phyloP scores from a whole-genome alignment of 179 eudicot genomes.

The Pouteria campechiana region DNA sequence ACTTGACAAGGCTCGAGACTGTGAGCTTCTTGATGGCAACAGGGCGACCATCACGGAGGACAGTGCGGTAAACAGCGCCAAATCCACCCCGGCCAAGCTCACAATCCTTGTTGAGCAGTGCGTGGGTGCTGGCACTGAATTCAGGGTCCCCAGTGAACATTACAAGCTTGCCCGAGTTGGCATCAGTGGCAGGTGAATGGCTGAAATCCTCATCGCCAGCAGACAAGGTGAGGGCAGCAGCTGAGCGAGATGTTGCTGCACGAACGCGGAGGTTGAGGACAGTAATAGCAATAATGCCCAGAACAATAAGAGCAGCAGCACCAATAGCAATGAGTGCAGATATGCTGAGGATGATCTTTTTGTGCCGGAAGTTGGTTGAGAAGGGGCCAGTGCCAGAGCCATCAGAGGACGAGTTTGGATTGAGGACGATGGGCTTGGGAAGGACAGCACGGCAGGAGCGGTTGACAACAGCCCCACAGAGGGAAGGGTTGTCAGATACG shows the following conservation, averaged over 20 bases:
- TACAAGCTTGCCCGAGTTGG: conserved; percentile 75
- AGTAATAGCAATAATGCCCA: conserved; percentile 60
- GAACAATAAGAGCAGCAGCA: conserved; percentile 69
- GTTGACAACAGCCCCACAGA: conserved; percentile 68
- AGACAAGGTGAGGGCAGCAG: conserved; percentile 32
- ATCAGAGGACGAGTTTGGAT: conserved; percentile 61
- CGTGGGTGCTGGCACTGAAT: conserved; percentile 54
- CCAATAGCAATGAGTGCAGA: conserved; percentile 76
- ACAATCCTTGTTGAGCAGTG: conserved; percentile 59
- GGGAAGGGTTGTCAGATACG: conserved; percentile 52
- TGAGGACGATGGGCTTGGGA: conserved; percentile 84
- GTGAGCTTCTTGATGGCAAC: conserved; percentile 86
- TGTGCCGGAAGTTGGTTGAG: conserved; percentile 36
- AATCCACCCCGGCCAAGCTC: conserved; percentile 91
- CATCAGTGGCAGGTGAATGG: conserved; percentile 50
- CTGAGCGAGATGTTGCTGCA: conserved; percentile 26
- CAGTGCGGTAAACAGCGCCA: conserved; percentile 65
- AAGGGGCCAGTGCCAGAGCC: conserved; percentile 24
- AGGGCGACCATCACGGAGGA: conserved; percentile 49
- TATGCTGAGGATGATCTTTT: conserved; percentile 62
- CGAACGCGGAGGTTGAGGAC: conserved; percentile 63
- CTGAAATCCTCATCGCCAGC: conserved; percentile 54
- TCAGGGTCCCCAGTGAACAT: conserved; percentile 75
- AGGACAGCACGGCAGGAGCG: conserved; percentile 72
- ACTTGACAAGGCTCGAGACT: conserved; percentile 59